Evolutionary conservation across 2,329 filamentous ascomycete genomes (phyloP).

Genomic region (Pseudogymnoascus sp.): DNA sequence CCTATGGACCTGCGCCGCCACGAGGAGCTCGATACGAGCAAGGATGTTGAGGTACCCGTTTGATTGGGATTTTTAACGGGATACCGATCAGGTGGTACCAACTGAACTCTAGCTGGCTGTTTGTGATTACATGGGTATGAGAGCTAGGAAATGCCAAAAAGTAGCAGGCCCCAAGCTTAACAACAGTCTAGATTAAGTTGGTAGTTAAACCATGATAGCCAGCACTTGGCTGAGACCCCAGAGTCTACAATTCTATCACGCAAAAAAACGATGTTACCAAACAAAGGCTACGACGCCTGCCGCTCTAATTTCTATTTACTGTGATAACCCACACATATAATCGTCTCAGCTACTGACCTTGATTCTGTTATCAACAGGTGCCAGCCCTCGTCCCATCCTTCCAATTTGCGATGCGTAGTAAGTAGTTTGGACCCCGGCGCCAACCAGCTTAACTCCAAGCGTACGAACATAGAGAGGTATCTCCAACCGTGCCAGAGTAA

Average conservation of each 20-base stretch:
- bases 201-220: not conserved
- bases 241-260: too few relatives aligned
- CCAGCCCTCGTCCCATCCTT: constrained; percentile 22
- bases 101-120: not conserved
- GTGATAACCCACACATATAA: not conserved
- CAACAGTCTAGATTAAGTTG: not conserved
- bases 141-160: not conserved
- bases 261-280: too few relatives aligned
- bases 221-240: not conserved
- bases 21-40: constrained; percentile 56
- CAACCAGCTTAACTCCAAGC: constrained; percentile 14
- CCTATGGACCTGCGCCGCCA: constrained; percentile 62
- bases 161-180: too few relatives aligned
- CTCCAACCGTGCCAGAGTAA: not conserved
- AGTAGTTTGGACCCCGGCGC: constrained; percentile 15
- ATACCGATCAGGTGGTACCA: not conserved
- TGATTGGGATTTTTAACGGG: constrained; percentile 11
- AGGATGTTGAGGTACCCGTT: constrained; percentile 37
- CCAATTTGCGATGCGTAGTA: constrained; percentile 27
- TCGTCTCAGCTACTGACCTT: not conserved
- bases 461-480: not conserved
- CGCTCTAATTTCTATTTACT: not conserved
- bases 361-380: constrained; percentile 9
- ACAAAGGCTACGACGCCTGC: too few relatives aligned
- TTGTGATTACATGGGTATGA: not conserved